phyloP scores from a whole-genome alignment of 2,329 filamentous ascomycete species.

The Drechslerella dactyloides region DNA sequence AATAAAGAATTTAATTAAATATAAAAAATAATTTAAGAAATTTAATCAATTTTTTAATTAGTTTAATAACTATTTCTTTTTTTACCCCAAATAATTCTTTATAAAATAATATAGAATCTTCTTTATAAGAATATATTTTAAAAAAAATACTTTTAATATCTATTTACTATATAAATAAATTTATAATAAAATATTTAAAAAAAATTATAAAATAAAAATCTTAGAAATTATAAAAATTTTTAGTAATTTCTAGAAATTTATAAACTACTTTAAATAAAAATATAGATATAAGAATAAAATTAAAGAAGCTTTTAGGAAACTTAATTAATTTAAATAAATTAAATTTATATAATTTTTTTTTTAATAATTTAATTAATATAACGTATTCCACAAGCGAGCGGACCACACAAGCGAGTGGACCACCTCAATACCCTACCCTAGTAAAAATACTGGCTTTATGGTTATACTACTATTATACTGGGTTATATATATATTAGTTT shows the following conservation, averaged over 20 bases:
- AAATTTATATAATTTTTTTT: not conserved
- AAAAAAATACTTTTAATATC: no score
- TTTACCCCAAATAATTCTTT: not conserved
- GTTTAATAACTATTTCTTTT: not conserved
- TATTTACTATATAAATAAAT: no score
- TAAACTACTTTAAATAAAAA: not conserved
- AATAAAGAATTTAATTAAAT: slow-evolving; percentile 8
- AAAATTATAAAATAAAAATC: no score
- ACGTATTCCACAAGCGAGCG: no score
- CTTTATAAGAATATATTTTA: no score
- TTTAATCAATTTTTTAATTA: slow-evolving; percentile 9
- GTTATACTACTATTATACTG: no score
- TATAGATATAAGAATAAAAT: not conserved
- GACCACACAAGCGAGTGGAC: no score
- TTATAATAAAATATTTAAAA: no score
- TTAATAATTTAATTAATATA: not conserved
- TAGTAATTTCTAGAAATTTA: not conserved
- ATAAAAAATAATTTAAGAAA: not conserved
- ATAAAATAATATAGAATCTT: not conserved
- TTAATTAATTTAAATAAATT: not conserved
- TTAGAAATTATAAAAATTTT: not conserved
- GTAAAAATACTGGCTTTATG: no score
- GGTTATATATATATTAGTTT: no score
- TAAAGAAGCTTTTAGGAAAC: not conserved
- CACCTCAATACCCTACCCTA: no score